Evolutionary conservation across 2,329 filamentous ascomycete species (phyloP).

Genomic region (Niveomyces coronatus): DNA sequence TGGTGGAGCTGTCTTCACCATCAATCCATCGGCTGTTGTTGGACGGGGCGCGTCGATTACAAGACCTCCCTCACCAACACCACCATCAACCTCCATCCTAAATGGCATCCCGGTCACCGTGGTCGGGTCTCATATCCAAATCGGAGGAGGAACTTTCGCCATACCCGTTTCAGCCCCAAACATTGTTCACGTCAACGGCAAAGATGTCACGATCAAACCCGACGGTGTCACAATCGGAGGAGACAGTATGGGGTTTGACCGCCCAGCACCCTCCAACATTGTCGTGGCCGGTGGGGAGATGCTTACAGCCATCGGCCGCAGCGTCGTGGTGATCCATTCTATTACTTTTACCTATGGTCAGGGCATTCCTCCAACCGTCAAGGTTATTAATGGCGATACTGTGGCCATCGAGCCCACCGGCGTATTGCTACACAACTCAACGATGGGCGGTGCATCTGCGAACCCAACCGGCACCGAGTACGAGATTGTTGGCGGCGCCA

Average conservation of each 20-base stretch:
- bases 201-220: constrained; percentile 24
- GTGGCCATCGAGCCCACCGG: constrained; percentile 39
- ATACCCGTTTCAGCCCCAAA: constrained; percentile 25
- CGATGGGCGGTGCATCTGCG: constrained; percentile 32
- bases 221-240: constrained; percentile 25
- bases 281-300: constrained; percentile 39
- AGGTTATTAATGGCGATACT: constrained; percentile 38
- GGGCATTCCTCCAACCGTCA: constrained; percentile 21
- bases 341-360: constrained; percentile 37
- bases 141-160: constrained; percentile 33
- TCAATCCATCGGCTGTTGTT: constrained; percentile 34
- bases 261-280: constrained; percentile 27
- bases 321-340: constrained; percentile 29
- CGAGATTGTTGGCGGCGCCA: constrained; percentile 42
- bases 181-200: constrained; percentile 23
- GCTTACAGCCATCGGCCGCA: constrained; percentile 32
- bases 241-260: constrained; percentile 27
- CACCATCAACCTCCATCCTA: constrained; percentile 26
- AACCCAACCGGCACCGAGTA: constrained; percentile 26
- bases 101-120: constrained; percentile 31
- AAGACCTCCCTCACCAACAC: constrained; percentile 25
- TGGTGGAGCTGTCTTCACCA: constrained; percentile 34
- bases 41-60: constrained; percentile 34
- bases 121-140: constrained; percentile 28
- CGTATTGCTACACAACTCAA: constrained; percentile 29